Evolutionary conservation across 306 rosid genomes (phyloP).

Genomic region (Bauhinia variegata): DNA sequence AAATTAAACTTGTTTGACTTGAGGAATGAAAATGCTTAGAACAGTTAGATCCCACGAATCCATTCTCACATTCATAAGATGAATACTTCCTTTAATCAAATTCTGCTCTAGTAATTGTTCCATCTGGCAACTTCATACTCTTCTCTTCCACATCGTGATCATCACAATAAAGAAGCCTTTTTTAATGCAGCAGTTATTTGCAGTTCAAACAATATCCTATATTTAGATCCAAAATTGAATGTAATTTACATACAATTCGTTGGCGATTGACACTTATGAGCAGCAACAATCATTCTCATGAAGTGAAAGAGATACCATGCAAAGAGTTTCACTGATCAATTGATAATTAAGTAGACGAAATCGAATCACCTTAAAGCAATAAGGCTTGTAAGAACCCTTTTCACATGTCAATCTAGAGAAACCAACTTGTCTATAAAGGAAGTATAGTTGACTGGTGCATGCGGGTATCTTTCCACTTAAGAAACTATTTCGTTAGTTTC

Average conservation of each 20-base stretch:
- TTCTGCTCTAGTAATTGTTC: not conserved
- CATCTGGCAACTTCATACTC: too few relatives aligned
- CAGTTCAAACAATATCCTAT: not conserved
- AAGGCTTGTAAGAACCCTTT: not conserved
- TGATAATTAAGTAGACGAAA: not conserved
- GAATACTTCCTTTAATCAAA: not conserved
- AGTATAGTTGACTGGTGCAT: not conserved
- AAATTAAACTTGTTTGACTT: not conserved
- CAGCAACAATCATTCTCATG: not conserved
- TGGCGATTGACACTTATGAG: not conserved
- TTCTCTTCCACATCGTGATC: too few relatives aligned
- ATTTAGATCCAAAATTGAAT: not conserved
- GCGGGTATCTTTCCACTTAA: not conserved
- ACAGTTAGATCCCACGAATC: not conserved
- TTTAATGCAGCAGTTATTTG: not conserved
- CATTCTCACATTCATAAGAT: not conserved
- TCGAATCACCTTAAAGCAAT: too few relatives aligned
- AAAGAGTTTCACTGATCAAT: not conserved
- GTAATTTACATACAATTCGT: not conserved
- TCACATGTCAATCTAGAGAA: not conserved
- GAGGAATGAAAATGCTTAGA: slow-evolving; percentile 10
- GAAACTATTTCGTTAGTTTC: slow-evolving; percentile 4
- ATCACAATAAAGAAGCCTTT: not conserved
- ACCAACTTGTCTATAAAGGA: not conserved
- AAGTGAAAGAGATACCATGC: not conserved